These are phyloP conservation scores for Lanzia echinophila DNA, from an alignment of 2,329 filamentous ascomycete species.

Conservation along the genomic window DNA sequence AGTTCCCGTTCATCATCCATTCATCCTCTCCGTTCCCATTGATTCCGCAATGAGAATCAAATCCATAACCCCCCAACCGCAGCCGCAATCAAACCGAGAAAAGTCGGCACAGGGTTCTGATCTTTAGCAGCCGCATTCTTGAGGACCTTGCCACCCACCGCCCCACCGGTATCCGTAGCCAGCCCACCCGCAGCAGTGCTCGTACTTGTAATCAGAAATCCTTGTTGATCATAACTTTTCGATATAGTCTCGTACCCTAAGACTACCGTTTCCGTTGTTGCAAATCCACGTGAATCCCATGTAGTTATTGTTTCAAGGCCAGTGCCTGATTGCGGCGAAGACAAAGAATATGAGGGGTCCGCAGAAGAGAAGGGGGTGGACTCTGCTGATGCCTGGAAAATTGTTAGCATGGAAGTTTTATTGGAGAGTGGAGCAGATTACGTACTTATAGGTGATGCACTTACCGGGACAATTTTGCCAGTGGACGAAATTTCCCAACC, in stretches of 20 bases:
- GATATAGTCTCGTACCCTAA: slow-evolving; percentile 31
- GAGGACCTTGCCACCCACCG: slow-evolving; percentile 16
- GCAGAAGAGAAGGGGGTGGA: slow-evolving; percentile 46
- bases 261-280: slow-evolving; percentile 38
- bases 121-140: slow-evolving; percentile 17
- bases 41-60: not conserved
- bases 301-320: slow-evolving; percentile 35
- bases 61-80: not conserved
- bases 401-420: slow-evolving; percentile 18
- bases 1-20: not conserved
- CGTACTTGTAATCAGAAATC: slow-evolving; percentile 33
- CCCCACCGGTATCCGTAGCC: slow-evolving; percentile 14
- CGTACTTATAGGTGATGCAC: slow-evolving; percentile 62
- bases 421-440: slow-evolving; percentile 17
- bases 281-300: slow-evolving; percentile 44
- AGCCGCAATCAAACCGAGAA: not conserved
- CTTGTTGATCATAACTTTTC: slow-evolving; percentile 39
- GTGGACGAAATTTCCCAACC: slow-evolving; percentile 75
- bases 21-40: not conserved
- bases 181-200: slow-evolving; percentile 9
- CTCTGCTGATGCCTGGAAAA: slow-evolving; percentile 37
- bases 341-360: slow-evolving; percentile 39
- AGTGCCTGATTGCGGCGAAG: slow-evolving; percentile 29
- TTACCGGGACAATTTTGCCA: slow-evolving; percentile 72
- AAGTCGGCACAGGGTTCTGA: slow-evolving; percentile 6